These are phyloP conservation scores for Mucor piriformis DNA, from an alignment of 371 early-diverging fungal genomes.

Conservation along the genomic window DNA sequence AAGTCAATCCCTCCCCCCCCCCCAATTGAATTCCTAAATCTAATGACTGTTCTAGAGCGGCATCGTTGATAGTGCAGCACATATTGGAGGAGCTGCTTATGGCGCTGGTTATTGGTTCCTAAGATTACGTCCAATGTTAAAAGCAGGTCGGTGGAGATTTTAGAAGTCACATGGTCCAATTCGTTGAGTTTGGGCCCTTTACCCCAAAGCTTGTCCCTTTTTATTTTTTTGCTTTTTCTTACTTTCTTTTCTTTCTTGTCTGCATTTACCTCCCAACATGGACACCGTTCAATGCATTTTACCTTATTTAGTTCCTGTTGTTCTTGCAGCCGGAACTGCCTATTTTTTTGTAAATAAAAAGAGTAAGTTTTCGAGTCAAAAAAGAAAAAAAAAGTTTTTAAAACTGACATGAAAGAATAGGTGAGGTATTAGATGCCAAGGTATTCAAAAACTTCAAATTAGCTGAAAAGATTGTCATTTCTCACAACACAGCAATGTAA, in stretches of 20 bases:
- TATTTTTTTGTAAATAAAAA: conserved; percentile 42
- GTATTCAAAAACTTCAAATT: conserved; percentile 84
- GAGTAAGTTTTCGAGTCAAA: conserved; percentile 20
- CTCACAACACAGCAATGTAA: conserved; percentile 87
- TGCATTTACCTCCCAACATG: conserved; percentile 20
- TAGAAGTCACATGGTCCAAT: conserved; percentile 12
- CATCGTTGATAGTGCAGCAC: conserved; percentile 59
- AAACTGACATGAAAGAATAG: conserved; percentile 13
- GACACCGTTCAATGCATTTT: conserved; percentile 40
- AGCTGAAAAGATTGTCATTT: conserved; percentile 73
- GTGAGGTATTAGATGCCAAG: conserved; percentile 66
- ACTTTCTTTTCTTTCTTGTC: not conserved
- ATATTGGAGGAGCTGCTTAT: conserved; percentile 60
- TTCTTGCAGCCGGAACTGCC: conserved; percentile 47
- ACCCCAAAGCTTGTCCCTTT: conserved; percentile 23
- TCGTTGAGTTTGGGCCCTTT: conserved; percentile 1
- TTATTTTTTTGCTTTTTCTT: conserved; percentile 8
- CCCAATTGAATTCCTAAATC: no score
- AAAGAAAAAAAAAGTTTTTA: not conserved
- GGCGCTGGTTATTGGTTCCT: conserved; percentile 61
- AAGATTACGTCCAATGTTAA: conserved; percentile 47
- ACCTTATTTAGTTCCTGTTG: conserved; percentile 46
- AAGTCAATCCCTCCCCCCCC: no score
- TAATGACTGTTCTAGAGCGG: conserved; percentile 29
- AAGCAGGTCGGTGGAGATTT: conserved; percentile 35